Evolutionary conservation across 768 basidiomycete genomes (phyloP).

Genomic region (Tricholoma terreum): DNA sequence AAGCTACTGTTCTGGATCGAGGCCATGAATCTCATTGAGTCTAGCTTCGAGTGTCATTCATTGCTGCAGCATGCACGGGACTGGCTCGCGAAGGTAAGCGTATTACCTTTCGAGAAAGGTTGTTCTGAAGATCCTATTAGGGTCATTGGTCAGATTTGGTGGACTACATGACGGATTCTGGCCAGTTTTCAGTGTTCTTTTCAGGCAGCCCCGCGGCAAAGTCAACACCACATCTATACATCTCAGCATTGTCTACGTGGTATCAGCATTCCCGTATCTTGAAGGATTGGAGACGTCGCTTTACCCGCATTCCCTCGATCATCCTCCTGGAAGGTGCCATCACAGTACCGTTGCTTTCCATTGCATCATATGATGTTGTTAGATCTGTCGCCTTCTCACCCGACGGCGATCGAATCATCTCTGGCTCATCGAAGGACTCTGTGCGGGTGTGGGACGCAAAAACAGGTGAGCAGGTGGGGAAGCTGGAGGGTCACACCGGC

Average conservation of each 20-base stretch:
- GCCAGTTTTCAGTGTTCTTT: slow-evolving; percentile 11
- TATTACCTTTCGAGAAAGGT: not conserved
- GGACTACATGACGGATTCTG: slow-evolving; percentile 6
- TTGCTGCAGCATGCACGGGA: slow-evolving; percentile 13
- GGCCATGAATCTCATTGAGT: too few species aligned
- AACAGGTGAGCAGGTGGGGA: not conserved
- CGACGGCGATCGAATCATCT: too few species aligned
- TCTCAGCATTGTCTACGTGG: too few species aligned
- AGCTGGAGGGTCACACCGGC: too few species aligned
- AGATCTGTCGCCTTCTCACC: too few species aligned
- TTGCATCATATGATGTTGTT: not conserved
- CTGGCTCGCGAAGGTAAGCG: slow-evolving; percentile 9
- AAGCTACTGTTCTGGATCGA: too few species aligned
- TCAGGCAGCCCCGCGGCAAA: too few species aligned
- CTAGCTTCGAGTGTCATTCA: too few species aligned
- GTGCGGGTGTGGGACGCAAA: too few species aligned
- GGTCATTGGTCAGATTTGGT: not conserved
- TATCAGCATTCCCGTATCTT: slow-evolving; percentile 2
- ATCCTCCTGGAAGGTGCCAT: not conserved
- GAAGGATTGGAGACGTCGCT: slow-evolving; percentile 10
- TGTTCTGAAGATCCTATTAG: not conserved
- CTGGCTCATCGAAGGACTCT: too few species aligned
- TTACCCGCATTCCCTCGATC: too few species aligned
- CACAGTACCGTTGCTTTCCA: slow-evolving; percentile 9
- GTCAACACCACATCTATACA: too few species aligned